These are phyloP conservation scores for Botryotinia globosa DNA, from an alignment of 2,329 filamentous ascomycete species.

Conservation along the genomic window DNA sequence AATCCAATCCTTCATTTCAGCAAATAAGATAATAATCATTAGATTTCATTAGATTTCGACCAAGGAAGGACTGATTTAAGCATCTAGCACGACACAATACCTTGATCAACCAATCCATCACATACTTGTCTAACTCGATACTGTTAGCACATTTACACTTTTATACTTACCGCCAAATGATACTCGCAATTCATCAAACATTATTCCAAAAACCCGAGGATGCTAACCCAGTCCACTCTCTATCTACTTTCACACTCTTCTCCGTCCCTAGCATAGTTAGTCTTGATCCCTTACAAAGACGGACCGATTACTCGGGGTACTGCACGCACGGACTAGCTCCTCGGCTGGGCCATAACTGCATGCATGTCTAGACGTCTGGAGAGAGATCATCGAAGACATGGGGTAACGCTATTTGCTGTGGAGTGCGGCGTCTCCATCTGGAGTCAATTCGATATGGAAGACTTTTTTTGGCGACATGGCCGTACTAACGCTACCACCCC, in stretches of 20 bases:
- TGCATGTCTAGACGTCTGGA: conserved; percentile 3
- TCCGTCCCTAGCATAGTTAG: neutral
- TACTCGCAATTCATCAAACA: neutral
- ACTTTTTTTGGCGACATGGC: neutral
- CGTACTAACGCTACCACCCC: neutral
- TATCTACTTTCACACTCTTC: neutral
- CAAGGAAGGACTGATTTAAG: neutral
- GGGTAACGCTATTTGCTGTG: conserved; percentile 12
- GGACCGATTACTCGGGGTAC: conserved; percentile 19
- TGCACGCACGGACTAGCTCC: conserved; percentile 8
- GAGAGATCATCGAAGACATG: conserved; percentile 13
- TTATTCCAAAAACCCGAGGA: neutral
- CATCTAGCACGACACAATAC: neutral
- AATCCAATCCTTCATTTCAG: neutral
- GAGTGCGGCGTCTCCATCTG: conserved; percentile 15
- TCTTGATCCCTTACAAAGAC: conserved; percentile 7
- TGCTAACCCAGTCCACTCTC: neutral
- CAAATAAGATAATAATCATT: neutral
- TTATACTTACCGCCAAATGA: neutral
- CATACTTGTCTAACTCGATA: neutral
- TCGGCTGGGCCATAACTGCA: neutral
- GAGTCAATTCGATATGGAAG: neutral
- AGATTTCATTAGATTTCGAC: neutral
- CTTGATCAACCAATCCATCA: neutral
- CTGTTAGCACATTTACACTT: neutral